These are phyloP conservation scores for Pleodorina starrii DNA, from an alignment of 139 green algal species.

Conservation along the genomic window DNA sequence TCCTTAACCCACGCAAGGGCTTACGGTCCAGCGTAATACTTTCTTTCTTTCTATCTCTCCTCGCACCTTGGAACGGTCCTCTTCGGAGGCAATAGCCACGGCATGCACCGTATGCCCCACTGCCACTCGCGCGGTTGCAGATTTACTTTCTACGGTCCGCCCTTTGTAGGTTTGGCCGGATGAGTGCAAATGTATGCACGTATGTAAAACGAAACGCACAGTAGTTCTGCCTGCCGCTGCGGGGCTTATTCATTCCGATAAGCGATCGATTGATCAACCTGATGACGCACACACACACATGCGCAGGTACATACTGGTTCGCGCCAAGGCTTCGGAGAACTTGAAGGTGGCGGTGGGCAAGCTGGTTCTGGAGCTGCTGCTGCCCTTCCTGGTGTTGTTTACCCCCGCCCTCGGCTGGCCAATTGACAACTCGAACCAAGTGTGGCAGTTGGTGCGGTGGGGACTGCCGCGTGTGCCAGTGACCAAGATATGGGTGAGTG, in stretches of 20 bases:
- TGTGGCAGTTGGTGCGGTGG: conserved; percentile 38
- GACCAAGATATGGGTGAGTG: conserved; percentile 29
- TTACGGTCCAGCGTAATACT: too few species aligned
- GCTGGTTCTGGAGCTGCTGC: background rate
- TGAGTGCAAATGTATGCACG: background rate
- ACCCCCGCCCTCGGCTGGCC: conserved; percentile 13
- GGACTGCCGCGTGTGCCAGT: conserved; percentile 4
- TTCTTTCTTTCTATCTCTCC: too few species aligned
- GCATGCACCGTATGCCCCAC: too few species aligned
- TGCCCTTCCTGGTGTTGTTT: conserved; percentile 10
- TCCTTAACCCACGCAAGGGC: too few species aligned
- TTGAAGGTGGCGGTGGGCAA: conserved; percentile 14
- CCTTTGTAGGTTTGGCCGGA: background rate
- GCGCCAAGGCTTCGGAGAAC: background rate
- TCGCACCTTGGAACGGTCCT: too few species aligned
- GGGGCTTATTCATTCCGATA: too few species aligned
- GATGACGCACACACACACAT: background rate
- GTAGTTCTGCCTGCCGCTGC: background rate
- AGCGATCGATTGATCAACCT: too few species aligned
- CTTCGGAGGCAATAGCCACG: too few species aligned
- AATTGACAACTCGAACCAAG: background rate
- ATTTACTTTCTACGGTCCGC: too few species aligned
- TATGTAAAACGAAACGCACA: background rate
- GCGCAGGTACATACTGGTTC: conserved; percentile 7
- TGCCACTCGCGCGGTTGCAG: too few species aligned